A percentile compares a stretch with the other conserved stretches of the same genome.
Evolutionary conservation across 2,329 filamentous ascomycete genomes (phyloP).

Genomic region (Fusarium pseudonygamai): DNA sequence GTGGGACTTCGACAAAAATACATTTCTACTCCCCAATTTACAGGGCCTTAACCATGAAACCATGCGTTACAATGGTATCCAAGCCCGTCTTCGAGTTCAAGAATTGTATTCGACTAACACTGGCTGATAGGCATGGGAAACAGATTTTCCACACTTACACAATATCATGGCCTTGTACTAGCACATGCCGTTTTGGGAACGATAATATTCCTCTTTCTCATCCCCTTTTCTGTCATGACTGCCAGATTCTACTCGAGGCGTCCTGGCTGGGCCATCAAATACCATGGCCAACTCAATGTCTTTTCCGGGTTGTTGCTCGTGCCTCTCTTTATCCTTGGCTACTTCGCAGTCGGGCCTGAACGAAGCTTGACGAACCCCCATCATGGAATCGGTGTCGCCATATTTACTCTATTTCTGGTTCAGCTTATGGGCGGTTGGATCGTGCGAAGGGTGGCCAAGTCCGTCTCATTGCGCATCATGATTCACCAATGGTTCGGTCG

Average conservation of each 20-base stretch:
- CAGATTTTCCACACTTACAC: slow-evolving; percentile 72
- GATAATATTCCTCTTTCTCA: slow-evolving; percentile 77
- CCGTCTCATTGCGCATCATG: slow-evolving; percentile 64
- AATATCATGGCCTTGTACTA: slow-evolving; percentile 76
- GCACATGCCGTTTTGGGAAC: slow-evolving; percentile 78
- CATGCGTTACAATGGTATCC: slow-evolving; percentile 82
- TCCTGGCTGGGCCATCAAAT: slow-evolving; percentile 68
- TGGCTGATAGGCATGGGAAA: slow-evolving; percentile 77
- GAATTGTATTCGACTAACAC: slow-evolving; percentile 22
- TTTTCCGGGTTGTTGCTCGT: slow-evolving; percentile 74
- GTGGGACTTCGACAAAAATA: slow-evolving; percentile 81
- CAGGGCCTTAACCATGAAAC: slow-evolving; percentile 81
- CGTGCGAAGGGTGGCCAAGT: slow-evolving; percentile 62
- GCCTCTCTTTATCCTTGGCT: slow-evolving; percentile 78
- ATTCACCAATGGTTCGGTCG: slow-evolving; percentile 91
- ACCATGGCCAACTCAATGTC: slow-evolving; percentile 80
- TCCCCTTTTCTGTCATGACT: slow-evolving; percentile 78
- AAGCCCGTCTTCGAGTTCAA: neutral
- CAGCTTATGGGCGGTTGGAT: slow-evolving; percentile 76
- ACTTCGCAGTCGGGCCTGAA: slow-evolving; percentile 78
- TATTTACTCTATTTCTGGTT: slow-evolving; percentile 77
- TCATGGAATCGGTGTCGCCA: slow-evolving; percentile 82
- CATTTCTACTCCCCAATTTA: slow-evolving; percentile 81
- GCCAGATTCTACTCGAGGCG: slow-evolving; percentile 75
- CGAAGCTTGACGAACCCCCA: slow-evolving; percentile 82